Evolutionary conservation across 108 stramenopile species (phyloP).

Genomic region (Hondaea fermentalgiana): DNA sequence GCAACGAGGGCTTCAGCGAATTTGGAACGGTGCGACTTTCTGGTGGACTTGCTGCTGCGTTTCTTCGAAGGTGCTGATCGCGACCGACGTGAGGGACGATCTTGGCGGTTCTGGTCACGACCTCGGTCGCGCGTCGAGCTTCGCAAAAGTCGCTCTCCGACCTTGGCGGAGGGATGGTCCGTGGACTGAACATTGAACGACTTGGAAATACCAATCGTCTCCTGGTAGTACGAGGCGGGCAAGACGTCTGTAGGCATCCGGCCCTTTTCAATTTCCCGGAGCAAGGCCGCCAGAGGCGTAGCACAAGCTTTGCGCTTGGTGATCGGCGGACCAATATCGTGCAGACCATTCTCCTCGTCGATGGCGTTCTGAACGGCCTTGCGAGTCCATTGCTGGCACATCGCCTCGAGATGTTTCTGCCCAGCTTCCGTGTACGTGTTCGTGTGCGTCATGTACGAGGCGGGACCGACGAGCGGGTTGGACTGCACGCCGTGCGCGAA

Average conservation of each 20-base stretch:
- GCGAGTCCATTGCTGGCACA: neutral
- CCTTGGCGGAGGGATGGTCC: neutral
- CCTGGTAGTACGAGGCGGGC: neutral
- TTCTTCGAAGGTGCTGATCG: neutral
- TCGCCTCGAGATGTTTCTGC: neutral
- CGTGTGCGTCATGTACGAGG: neutral
- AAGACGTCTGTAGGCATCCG: neutral
- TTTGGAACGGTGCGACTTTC: neutral
- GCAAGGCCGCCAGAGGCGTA: neutral
- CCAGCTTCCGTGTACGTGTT: neutral
- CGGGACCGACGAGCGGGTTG: neutral
- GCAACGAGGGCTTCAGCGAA: neutral
- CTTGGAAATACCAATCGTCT: neutral
- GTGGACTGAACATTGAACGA: neutral
- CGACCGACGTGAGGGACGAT: neutral
- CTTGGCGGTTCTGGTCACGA: neutral
- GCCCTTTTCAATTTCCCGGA: neutral
- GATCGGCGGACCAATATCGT: neutral
- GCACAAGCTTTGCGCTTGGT: neutral
- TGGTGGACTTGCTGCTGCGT: neutral
- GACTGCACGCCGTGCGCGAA: conserved; percentile 8
- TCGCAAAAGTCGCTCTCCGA: neutral
- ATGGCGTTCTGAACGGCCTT: neutral
- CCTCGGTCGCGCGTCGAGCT: neutral
- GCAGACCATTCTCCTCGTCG: neutral